Evolutionary conservation across 768 basidiomycete genomes (phyloP).

Genomic region (Macrocybe gigantea): DNA sequence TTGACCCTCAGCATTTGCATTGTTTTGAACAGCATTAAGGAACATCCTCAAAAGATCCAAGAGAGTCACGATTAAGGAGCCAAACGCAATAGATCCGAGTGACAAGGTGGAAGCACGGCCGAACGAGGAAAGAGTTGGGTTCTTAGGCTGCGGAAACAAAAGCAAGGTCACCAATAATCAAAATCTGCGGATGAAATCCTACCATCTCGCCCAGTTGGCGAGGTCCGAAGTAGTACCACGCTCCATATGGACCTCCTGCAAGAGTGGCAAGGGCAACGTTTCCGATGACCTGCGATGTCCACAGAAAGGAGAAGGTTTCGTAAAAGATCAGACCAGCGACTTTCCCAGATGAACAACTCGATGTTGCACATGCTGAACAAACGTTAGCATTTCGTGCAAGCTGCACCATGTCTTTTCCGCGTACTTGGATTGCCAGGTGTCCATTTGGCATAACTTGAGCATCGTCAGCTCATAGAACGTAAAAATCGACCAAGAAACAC

Average conservation of each 20-base stretch:
- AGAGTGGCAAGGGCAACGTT: constrained; percentile 77
- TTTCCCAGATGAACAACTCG: constrained; percentile 61
- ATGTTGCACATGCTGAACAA: constrained; percentile 39
- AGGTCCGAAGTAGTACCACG: constrained; percentile 86
- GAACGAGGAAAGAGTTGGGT: constrained; percentile 67
- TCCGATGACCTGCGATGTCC: constrained; percentile 78
- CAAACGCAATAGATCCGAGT: constrained; percentile 82
- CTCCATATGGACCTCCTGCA: constrained; percentile 72
- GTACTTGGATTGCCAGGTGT: constrained; percentile 71
- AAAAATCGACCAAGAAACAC: constrained; percentile 8
- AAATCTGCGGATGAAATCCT: constrained; percentile 7
- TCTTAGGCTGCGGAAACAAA: constrained; percentile 42
- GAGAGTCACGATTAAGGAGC: constrained; percentile 76
- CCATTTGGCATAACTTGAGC: constrained; percentile 54
- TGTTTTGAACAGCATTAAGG: constrained; percentile 51
- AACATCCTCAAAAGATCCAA: constrained; percentile 64
- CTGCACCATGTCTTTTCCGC: constrained; percentile 9
- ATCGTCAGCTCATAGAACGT: neutral
- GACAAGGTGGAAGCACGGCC: constrained; percentile 72
- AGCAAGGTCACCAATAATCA: neutral
- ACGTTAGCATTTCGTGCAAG: constrained; percentile 3
- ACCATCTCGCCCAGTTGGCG: constrained; percentile 60
- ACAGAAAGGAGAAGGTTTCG: constrained; percentile 77
- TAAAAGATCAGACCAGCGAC: constrained; percentile 78
- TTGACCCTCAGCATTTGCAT: constrained; percentile 57